phyloP scores from a whole-genome alignment of 495 filamentous ascomycete species.

The Penicillium pulvis region DNA sequence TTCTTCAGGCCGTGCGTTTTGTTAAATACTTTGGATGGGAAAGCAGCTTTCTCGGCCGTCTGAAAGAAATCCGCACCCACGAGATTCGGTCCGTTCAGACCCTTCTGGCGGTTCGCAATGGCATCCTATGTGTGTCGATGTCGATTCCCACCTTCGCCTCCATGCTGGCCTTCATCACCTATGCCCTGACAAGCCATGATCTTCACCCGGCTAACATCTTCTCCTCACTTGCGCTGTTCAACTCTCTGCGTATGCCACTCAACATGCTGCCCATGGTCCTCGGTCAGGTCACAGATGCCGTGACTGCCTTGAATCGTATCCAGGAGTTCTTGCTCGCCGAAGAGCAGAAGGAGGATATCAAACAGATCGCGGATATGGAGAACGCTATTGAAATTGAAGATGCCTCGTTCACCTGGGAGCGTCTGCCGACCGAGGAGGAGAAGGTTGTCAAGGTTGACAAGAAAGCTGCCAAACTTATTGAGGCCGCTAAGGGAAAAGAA shows the following conservation, averaged over 20 bases:
- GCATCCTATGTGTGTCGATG: slow-evolving; percentile 75
- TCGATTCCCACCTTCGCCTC: slow-evolving; percentile 88
- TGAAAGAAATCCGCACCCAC: slow-evolving; percentile 66
- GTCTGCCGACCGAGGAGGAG: slow-evolving; percentile 64
- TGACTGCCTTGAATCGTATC: slow-evolving; percentile 78
- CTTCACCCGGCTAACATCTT: slow-evolving; percentile 80
- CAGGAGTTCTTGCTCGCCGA: slow-evolving; percentile 86
- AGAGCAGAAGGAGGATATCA: slow-evolving; percentile 75
- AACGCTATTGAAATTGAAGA: slow-evolving; percentile 71
- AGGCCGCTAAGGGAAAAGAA: slow-evolving; percentile 29
- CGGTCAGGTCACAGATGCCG: slow-evolving; percentile 85
- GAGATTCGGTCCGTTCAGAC: slow-evolving; percentile 82
- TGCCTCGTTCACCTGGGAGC: slow-evolving; percentile 94
- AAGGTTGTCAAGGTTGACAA: slow-evolving; percentile 44
- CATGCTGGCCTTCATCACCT: slow-evolving; percentile 95
- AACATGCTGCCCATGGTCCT: slow-evolving; percentile 88
- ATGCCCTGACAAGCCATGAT: slow-evolving; percentile 70
- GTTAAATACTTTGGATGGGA: slow-evolving; percentile 99
- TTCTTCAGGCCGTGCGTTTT: slow-evolving; percentile 85
- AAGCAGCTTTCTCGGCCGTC: slow-evolving; percentile 74
- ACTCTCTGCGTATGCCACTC: slow-evolving; percentile 82
- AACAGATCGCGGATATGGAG: slow-evolving; percentile 59
- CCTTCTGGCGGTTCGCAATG: slow-evolving; percentile 78
- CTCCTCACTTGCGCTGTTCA: slow-evolving; percentile 92
- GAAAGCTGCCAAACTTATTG: slow-evolving; percentile 28